A percentile compares a stretch with the other conserved stretches of the same genome.
phyloP scores from a whole-genome alignment of 805 yeast genomes.

The Wickerhamomyces chaumierensis region DNA sequence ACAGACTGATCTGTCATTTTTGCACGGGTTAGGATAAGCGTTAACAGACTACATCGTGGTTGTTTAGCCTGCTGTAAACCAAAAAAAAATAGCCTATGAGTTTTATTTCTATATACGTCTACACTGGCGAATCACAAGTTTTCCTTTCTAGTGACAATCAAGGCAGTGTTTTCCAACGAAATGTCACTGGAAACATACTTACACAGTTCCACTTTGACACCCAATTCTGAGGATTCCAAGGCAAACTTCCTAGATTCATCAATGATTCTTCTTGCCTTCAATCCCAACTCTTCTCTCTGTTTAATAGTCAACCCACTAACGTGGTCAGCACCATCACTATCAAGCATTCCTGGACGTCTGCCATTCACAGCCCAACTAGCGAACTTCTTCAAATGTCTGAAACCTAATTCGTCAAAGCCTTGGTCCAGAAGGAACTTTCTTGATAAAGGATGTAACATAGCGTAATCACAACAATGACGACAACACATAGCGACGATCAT shows the following conservation, averaged over 20 bases:
- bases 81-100: too few relatives aligned
- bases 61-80: too few relatives aligned
- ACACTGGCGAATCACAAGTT: too few relatives aligned
- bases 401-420: slow-evolving; percentile 24
- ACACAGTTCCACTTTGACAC: slow-evolving; percentile 37
- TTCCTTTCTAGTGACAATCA: slow-evolving; percentile 21
- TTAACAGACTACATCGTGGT: too few relatives aligned
- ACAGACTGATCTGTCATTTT: too few relatives aligned
- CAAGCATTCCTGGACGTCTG: slow-evolving; percentile 27
- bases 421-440: slow-evolving; percentile 11
- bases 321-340: slow-evolving; percentile 31
- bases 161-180: slow-evolving; percentile 63
- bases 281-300: slow-evolving; percentile 52
- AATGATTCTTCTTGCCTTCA: slow-evolving; percentile 56
- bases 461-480: slow-evolving; percentile 70
- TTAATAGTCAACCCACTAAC: slow-evolving; percentile 31
- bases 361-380: slow-evolving; percentile 91
- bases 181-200: slow-evolving; percentile 45
- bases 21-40: too few relatives aligned
- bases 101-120: too few relatives aligned
- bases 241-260: slow-evolving; percentile 62
- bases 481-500: slow-evolving; percentile 87
- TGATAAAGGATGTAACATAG: slow-evolving; percentile 30
- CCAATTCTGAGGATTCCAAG: slow-evolving; percentile 20
- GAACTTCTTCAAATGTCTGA: slow-evolving; percentile 43